Evolutionary conservation across 805 yeast species (phyloP).

Genomic region (Gaillardinia entomophila): DNA sequence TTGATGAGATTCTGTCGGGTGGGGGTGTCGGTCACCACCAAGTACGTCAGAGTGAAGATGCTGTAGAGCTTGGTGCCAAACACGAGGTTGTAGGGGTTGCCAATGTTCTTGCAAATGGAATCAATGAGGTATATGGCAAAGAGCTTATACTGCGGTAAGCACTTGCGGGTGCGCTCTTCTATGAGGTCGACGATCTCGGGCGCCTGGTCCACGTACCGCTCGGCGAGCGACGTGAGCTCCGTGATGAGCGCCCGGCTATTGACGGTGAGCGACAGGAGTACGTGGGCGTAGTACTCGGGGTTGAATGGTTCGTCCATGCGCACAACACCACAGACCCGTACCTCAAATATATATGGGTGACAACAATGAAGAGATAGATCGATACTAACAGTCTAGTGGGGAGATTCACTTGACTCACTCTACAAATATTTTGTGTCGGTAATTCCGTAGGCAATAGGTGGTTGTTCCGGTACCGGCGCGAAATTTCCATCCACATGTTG

Average conservation of each 20-base stretch:
- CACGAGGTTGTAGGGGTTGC: conserved; percentile 37
- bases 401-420: no score
- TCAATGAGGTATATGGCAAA: conserved; percentile 34
- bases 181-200: conserved; percentile 25
- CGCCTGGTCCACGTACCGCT: conserved; percentile 24
- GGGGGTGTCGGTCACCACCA: conserved; percentile 32
- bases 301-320: conserved; percentile 17
- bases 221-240: conserved; percentile 35
- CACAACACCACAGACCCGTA: no score
- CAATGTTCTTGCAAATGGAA: conserved; percentile 37
- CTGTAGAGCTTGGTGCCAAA: conserved; percentile 29
- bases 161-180: conserved; percentile 29
- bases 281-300: conserved; percentile 23
- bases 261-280: conserved; percentile 28
- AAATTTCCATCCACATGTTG: conserved; percentile 6
- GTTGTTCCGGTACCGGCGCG: no score
- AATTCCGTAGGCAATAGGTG: no score
- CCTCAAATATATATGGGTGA: no score
- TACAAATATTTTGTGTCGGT: no score
- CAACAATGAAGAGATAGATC: no score
- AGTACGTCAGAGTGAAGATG: conserved; percentile 33
- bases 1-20: conserved; percentile 36
- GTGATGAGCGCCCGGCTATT: conserved; percentile 33
- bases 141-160: conserved; percentile 27
- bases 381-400: no score